phyloP scores from a whole-genome alignment of 1,139 yeast genomes.

The Yamadazyma mexicana region DNA sequence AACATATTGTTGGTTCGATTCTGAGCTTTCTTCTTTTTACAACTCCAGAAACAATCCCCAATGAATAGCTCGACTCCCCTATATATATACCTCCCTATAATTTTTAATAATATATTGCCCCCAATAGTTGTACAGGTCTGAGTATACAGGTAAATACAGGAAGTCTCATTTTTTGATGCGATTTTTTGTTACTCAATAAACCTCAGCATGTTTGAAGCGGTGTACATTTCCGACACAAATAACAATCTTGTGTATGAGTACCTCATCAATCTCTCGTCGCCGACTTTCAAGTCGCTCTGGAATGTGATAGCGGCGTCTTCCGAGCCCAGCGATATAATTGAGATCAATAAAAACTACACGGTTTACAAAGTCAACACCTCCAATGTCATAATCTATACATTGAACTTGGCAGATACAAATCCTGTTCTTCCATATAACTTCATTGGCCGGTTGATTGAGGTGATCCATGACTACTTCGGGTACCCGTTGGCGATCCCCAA shows the following conservation, averaged over 20 bases:
- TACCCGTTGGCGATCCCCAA: slow-evolving; percentile 56
- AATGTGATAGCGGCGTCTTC: slow-evolving; percentile 22
- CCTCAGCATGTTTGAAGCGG: slow-evolving; percentile 48
- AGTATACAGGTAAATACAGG: too few relatives aligned
- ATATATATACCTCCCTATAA: slow-evolving; percentile 4
- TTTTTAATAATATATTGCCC: slow-evolving; percentile 3
- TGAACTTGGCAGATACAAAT: slow-evolving; percentile 20
- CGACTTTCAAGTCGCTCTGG: slow-evolving; percentile 45
- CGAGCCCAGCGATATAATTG: slow-evolving; percentile 19
- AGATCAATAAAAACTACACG: slow-evolving; percentile 29
- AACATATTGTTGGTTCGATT: too few relatives aligned
- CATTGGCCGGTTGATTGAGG: slow-evolving; percentile 49
- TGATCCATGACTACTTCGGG: slow-evolving; percentile 60
- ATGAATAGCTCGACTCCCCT: slow-evolving; percentile 12
- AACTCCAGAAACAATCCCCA: slow-evolving; percentile 9
- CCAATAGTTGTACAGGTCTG: too few relatives aligned
- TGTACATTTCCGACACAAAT: slow-evolving; percentile 61
- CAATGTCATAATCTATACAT: slow-evolving; percentile 27
- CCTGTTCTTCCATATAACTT: slow-evolving; percentile 62
- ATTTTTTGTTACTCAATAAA: neutral
- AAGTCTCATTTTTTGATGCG: neutral
- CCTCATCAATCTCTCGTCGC: slow-evolving; percentile 50
- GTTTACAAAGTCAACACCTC: slow-evolving; percentile 25
- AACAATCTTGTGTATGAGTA: slow-evolving; percentile 59
- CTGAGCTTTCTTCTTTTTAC: neutral